Conservation (phyloP, 371 early-diverging fungal species). For the Dentiscutata heterogama region DNA sequence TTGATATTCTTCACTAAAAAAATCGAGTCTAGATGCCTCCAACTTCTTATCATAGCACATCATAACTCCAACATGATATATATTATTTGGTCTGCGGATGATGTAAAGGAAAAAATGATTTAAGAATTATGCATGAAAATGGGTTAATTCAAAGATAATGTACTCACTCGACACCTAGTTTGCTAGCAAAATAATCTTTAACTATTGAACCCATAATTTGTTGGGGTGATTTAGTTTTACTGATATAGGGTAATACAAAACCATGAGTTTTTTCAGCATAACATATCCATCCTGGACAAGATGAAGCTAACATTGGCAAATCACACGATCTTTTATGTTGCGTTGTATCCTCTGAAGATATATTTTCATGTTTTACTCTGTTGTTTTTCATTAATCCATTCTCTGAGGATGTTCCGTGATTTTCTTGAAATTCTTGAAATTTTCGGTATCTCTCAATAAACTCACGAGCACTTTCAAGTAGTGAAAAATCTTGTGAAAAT, state of each 20-base stretch:
- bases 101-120: background rate
- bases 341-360: background rate
- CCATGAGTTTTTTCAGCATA: conserved; percentile 98
- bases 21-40: conserved; percentile 94
- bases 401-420: conserved; percentile 34
- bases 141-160: background rate
- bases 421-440: background rate
- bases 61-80: conserved; percentile 96
- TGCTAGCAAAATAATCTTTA: conserved; percentile 80
- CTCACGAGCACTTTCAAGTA: conserved; percentile 89
- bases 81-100: conserved; percentile 65
- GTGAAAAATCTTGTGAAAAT: conserved; percentile 86
- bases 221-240: conserved; percentile 92
- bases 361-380: conserved; percentile 45
- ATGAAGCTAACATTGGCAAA: conserved; percentile 59
- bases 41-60: conserved; percentile 99
- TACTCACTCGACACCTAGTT: conserved; percentile 64
- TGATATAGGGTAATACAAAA: conserved; percentile 84
- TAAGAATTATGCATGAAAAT: background rate
- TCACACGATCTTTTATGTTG: background rate
- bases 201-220: conserved; percentile 91
- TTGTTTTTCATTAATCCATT: conserved; percentile 45
- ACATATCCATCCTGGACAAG: conserved; percentile 88
- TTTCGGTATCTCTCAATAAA: conserved; percentile 79
- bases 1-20: conserved; percentile 78